Percentiles rank a stretch among this genome's conserved stretches.
Evolutionary conservation across 2,329 filamentous ascomycete species (phyloP).

Genomic region (Phoma sp.): DNA sequence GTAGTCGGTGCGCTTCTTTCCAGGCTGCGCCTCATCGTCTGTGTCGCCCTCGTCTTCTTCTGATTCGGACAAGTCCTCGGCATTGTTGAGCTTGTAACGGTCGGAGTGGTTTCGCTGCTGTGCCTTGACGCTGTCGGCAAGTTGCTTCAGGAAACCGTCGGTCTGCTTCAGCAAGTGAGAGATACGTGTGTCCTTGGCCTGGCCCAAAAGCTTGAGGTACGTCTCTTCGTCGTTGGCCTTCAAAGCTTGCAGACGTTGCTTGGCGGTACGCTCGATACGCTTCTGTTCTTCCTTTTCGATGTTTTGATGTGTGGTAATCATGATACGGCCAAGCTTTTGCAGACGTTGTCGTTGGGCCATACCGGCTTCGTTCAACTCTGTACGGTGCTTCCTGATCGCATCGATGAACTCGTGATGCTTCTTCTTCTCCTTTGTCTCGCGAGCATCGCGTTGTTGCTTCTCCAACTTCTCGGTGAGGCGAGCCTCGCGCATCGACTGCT

Average conservation of each 20-base stretch:
- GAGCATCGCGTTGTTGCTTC: slow-evolving; percentile 96
- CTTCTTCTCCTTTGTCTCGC: slow-evolving; percentile 96
- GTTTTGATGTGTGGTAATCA: slow-evolving; percentile 88
- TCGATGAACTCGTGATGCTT: slow-evolving; percentile 93
- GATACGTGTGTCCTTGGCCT: slow-evolving; percentile 99
- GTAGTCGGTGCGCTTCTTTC: slow-evolving; percentile 88
- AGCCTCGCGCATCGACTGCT: slow-evolving; percentile 92
- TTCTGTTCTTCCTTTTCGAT: slow-evolving; percentile 99
- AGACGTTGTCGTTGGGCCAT: slow-evolving; percentile 74
- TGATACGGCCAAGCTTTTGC: slow-evolving; percentile 86
- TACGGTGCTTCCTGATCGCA: slow-evolving; percentile 81
- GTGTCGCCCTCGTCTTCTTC: slow-evolving; percentile 71
- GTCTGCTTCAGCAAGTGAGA: slow-evolving; percentile 96
- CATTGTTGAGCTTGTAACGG: slow-evolving; percentile 73
- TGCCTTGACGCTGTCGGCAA: slow-evolving; percentile 90
- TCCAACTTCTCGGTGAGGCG: slow-evolving; percentile 98
- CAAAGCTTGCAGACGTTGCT: slow-evolving; percentile 98
- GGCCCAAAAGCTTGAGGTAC: slow-evolving; percentile 95
- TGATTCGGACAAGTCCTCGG: slow-evolving; percentile 57
- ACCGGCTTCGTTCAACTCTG: slow-evolving; percentile 76
- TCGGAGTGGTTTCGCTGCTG: slow-evolving; percentile 87
- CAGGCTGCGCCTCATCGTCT: slow-evolving; percentile 69
- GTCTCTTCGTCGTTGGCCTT: slow-evolving; percentile 99
- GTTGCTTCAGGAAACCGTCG: slow-evolving; percentile 94
- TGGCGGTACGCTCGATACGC: slow-evolving; percentile 94